Conservation (phyloP, 441 rosid species). For the Lepidium campestre region DNA sequence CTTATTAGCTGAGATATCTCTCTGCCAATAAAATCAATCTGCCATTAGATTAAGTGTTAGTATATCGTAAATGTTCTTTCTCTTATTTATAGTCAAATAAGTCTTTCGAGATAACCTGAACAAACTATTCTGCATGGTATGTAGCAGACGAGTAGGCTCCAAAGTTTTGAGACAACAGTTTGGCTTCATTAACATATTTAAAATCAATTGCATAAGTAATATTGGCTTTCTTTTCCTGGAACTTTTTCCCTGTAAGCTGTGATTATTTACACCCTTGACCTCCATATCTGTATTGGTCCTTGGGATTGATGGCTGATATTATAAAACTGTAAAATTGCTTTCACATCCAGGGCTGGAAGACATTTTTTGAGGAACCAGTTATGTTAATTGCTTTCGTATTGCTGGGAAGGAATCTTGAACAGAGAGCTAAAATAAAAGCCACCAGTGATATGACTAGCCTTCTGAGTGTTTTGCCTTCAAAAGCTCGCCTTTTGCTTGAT, state of each 20-base stretch:
- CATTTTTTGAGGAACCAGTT: slow-evolving; percentile 94
- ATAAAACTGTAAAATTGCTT: slow-evolving; percentile 23
- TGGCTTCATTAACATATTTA: not conserved
- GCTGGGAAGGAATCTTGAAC: slow-evolving; percentile 97
- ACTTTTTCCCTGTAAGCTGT: not conserved
- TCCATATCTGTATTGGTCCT: slow-evolving; percentile 9
- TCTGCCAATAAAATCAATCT: not conserved
- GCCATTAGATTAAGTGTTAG: not conserved
- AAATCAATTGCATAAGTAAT: not conserved
- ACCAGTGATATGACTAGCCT: slow-evolving; percentile 97
- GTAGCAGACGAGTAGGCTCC: not conserved
- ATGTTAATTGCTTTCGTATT: slow-evolving; percentile 94
- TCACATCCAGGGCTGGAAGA: slow-evolving; percentile 86
- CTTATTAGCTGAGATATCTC: not conserved
- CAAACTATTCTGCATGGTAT: not conserved
- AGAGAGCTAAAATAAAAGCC: slow-evolving; percentile 95
- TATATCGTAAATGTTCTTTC: not conserved
- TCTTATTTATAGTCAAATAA: not conserved
- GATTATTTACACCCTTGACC: not conserved
- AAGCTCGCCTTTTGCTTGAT: slow-evolving; percentile 85
- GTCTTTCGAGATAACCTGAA: not conserved
- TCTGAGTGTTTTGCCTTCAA: slow-evolving; percentile 75
- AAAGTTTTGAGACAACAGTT: not conserved
- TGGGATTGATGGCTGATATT: slow-evolving; percentile 9
- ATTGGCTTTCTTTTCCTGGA: not conserved